Conservation (phyloP, 441 rosid genomes). For the Erysimum pusillum region DNA sequence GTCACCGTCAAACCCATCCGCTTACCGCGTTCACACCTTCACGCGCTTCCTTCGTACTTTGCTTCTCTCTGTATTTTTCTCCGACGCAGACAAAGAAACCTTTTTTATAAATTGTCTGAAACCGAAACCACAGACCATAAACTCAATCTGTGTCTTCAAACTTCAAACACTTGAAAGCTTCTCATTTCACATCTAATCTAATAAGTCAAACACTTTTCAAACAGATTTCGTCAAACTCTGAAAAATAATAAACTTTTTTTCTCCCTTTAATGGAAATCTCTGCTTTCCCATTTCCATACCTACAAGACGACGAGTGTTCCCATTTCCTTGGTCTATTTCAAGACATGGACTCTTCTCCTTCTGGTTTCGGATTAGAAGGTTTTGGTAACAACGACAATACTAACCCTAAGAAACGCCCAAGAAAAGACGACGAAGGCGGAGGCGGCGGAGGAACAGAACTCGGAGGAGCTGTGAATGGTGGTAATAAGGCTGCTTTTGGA, state of each 20-base stretch:
- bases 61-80: slow-evolving; percentile 8
- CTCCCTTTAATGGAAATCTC: slow-evolving; percentile 65
- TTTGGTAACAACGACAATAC: slow-evolving; percentile 40
- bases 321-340: slow-evolving; percentile 56
- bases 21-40: slow-evolving; percentile 62
- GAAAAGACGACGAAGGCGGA: slow-evolving; percentile 51
- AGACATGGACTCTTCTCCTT: slow-evolving; percentile 57
- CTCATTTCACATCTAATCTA: slow-evolving; percentile 49
- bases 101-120: slow-evolving; percentile 43
- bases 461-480: slow-evolving; percentile 33
- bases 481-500: slow-evolving; percentile 49
- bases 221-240: slow-evolving; percentile 38
- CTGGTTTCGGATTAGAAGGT: slow-evolving; percentile 39
- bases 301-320: slow-evolving; percentile 69
- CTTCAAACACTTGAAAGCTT: slow-evolving; percentile 37
- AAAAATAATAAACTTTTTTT: not conserved
- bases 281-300: slow-evolving; percentile 66
- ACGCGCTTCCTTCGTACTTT: slow-evolving; percentile 59
- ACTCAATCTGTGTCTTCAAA: slow-evolving; percentile 40
- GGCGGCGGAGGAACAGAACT: slow-evolving; percentile 16
- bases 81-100: slow-evolving; percentile 14
- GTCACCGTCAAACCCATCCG: slow-evolving; percentile 57
- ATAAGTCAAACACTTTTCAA: slow-evolving; percentile 49
- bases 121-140: slow-evolving; percentile 25
- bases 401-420: slow-evolving; percentile 56